Evolutionary conservation across 2,329 filamentous ascomycete species (phyloP), one percentile per base, ranked within the genome.

Genomic region (Fonsecaea nubica): DNA sequence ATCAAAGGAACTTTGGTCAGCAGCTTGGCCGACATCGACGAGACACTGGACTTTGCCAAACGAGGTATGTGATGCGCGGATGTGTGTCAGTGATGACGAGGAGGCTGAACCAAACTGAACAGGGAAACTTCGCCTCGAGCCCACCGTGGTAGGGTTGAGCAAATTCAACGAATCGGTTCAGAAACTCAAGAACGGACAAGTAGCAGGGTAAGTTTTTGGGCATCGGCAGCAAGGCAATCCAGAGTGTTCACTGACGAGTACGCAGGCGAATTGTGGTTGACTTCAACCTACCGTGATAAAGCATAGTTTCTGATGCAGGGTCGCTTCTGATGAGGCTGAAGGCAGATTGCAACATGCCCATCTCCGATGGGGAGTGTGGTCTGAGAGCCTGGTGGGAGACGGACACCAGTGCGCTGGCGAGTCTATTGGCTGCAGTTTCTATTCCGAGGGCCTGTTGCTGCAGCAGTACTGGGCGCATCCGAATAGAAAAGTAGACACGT

Each of bases 141-240:
- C 71, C 15, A 70, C 65, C 0, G 69, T 72, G 1, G 71, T 72
- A 5, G 71, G 71, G n/a, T 63, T 71, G 30, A 70, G 68, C 48
- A 63, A 69, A 42, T 72, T 66, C 64, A 72, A 72, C 45, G 71
- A 72, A 48, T 65, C 62, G 1, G 68, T 71, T 6, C 71, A 72
- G 59, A 70, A 70, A 60, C 66, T 72, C 42, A 72, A 72, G 65
- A 71, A 71, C 18, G 70, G 69, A 25, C 69, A 72, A 59, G 68
- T 72, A 36, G 71, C 71, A 18, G 71, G 69, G 69, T 71, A 69
- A 66, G 69, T 66, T 30, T 25, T 25, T 32, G 15, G 33, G 32
- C 13, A n/a, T 42, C 13, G 45, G 6, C 21, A 36, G 42, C 6
- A 40, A 9, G 15, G 13, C 38, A 21, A 45, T 18, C n/a, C 15